Conservation (phyloP, 2,329 filamentous ascomycete species). For the Sarocladium oryzae region DNA sequence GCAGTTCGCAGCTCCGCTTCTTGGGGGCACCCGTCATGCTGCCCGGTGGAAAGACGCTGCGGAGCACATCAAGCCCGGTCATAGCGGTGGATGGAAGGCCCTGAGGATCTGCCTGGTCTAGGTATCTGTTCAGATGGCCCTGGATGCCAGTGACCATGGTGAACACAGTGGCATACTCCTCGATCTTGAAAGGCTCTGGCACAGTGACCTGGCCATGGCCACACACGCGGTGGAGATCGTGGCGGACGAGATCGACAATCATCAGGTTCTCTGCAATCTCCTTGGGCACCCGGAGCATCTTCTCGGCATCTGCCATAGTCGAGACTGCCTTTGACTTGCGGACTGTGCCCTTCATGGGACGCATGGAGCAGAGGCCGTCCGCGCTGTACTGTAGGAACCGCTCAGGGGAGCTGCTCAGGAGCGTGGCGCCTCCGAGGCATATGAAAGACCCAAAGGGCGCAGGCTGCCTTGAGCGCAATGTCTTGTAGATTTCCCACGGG, state of each 20-base stretch:
- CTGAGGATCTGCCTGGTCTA: neutral
- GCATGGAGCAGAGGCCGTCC: conserved; percentile 48
- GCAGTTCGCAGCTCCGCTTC: conserved; percentile 61
- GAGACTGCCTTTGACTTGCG: conserved; percentile 40
- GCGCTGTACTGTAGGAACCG: conserved; percentile 51
- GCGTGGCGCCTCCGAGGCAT: conserved; percentile 43
- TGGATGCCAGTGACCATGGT: conserved; percentile 63
- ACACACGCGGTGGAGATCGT: conserved; percentile 60
- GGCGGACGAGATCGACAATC: conserved; percentile 69
- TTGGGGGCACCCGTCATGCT: conserved; percentile 75
- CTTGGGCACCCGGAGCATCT: conserved; percentile 44
- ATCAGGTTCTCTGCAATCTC: conserved; percentile 71
- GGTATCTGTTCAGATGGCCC: conserved; percentile 10
- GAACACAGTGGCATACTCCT: conserved; percentile 65
- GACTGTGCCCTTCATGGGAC: conserved; percentile 72
- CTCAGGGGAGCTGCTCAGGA: conserved; percentile 52
- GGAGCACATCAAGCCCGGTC: conserved; percentile 58
- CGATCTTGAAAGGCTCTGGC: conserved; percentile 59
- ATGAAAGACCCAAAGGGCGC: conserved; percentile 53
- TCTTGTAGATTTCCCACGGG: conserved; percentile 25
- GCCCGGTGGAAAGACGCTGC: conserved; percentile 58
- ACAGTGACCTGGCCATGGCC: conserved; percentile 54
- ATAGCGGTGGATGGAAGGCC: neutral
- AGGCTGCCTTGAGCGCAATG: conserved; percentile 12
- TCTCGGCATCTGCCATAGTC: conserved; percentile 12